Percentiles rank a stretch among this genome's conserved stretches.
These are phyloP conservation scores for Lavandula angustifolia DNA, from an alignment of 257 asterid genomes.

Conservation along the genomic window DNA sequence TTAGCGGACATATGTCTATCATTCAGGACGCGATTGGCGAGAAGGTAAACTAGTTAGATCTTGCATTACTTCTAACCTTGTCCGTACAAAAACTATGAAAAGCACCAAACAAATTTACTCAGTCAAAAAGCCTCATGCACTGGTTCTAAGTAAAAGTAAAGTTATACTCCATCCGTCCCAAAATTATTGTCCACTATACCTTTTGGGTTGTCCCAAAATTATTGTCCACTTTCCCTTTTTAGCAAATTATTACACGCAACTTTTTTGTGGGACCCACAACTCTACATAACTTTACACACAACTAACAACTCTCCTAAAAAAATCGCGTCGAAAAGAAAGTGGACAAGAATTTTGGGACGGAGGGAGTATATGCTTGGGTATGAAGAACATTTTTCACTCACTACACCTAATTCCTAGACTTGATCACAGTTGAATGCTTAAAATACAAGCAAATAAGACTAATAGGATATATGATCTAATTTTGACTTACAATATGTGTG, in stretches of 20 bases:
- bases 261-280: no score
- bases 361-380: not conserved
- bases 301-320: no score
- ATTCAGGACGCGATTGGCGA: conserved; percentile 88
- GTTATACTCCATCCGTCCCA: no score
- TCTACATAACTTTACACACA: no score
- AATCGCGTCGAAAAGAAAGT: no score
- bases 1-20: conserved; percentile 67
- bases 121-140: not conserved
- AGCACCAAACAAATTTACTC: not conserved
- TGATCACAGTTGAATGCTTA: conserved; percentile 1
- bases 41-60: conserved; percentile 57
- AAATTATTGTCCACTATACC: no score
- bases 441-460: conserved; percentile 8
- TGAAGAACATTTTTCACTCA: not conserved
- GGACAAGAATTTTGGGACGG: no score
- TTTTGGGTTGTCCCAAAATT: no score
- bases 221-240: no score
- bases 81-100: not conserved
- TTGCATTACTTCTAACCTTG: no score
- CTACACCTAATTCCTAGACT: not conserved
- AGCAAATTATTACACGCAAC: no score
- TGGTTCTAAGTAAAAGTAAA: not conserved
- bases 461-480: conserved; percentile 15
- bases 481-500: conserved; percentile 34